Evolutionary conservation across 371 early-diverging fungal genomes (phyloP).

Genomic region (Rhizopus microsporus): DNA sequence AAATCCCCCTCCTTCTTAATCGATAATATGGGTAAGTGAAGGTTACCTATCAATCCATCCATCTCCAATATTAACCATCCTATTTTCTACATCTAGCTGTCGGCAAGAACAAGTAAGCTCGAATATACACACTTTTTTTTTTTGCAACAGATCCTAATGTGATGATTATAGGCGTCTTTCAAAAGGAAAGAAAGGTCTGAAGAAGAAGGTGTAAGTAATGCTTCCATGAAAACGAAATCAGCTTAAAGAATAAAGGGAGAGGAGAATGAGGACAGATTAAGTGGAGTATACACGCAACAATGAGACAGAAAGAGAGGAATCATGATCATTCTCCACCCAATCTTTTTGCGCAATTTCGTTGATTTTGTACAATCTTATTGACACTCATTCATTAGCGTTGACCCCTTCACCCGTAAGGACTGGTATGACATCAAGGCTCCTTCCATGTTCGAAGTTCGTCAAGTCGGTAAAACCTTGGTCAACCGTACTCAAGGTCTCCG

Average conservation of each 20-base stretch:
- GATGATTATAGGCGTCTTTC: slow-evolving; percentile 67
- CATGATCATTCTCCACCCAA: too few species aligned
- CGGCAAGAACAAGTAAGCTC: slow-evolving; percentile 93
- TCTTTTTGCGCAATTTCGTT: neutral
- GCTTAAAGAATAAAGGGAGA: slow-evolving; percentile 4
- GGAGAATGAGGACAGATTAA: neutral
- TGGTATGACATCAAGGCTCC: slow-evolving; percentile 99
- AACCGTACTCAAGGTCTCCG: slow-evolving; percentile 99
- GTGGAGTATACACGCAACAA: neutral
- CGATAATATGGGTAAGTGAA: slow-evolving; percentile 40
- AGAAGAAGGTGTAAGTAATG: slow-evolving; percentile 93
- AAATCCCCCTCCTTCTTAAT: slow-evolving; percentile 32
- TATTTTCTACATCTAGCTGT: slow-evolving; percentile 59
- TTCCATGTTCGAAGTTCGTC: slow-evolving; percentile 91
- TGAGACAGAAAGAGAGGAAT: neutral
- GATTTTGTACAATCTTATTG: neutral
- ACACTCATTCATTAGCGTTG: slow-evolving; percentile 60
- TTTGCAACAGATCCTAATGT: slow-evolving; percentile 8
- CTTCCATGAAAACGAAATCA: neutral
- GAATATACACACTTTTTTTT: slow-evolving; percentile 4
- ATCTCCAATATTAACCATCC: slow-evolving; percentile 10
- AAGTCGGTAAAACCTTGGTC: slow-evolving; percentile 98
- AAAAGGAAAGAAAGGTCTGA: slow-evolving; percentile 96
- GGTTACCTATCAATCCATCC: slow-evolving; percentile 29
- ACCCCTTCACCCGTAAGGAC: slow-evolving; percentile 98